These are phyloP conservation scores for Suillus cothurnatus DNA, from an alignment of 768 basidiomycete genomes.

Conservation along the genomic window DNA sequence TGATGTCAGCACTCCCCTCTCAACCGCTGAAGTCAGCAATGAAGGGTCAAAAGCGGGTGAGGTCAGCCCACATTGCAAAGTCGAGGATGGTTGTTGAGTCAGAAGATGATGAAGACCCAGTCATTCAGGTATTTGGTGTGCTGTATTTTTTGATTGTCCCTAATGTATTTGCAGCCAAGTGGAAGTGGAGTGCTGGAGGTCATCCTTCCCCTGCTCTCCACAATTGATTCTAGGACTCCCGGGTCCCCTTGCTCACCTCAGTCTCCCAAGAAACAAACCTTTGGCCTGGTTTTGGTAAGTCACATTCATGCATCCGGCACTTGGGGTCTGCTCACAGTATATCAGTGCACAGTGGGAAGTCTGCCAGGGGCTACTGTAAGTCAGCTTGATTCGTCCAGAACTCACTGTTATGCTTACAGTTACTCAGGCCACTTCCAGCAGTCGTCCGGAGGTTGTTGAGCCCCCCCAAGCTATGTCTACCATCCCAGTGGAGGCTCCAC, in stretches of 20 bases:
- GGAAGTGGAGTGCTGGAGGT: background rate
- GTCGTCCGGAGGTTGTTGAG: too few relatives aligned
- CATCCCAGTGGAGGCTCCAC: too few relatives aligned
- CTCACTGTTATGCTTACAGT: too few relatives aligned
- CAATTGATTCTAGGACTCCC: background rate
- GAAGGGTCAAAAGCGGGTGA: background rate
- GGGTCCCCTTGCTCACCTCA: rapidly evolving
- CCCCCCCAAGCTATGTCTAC: too few relatives aligned
- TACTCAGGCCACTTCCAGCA: too few relatives aligned
- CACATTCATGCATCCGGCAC: background rate
- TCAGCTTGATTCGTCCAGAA: too few relatives aligned
- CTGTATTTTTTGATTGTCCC: background rate
- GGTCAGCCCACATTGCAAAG: background rate
- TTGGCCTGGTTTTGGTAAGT: background rate
- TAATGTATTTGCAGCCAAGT: background rate
- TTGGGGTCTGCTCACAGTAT: too few relatives aligned
- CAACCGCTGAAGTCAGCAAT: background rate
- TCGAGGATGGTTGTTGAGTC: background rate
- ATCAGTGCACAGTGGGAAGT: too few relatives aligned
- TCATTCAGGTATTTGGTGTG: background rate
- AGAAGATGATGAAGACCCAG: background rate
- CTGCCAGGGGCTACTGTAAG: too few relatives aligned
- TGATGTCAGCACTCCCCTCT: background rate
- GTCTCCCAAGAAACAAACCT: background rate
- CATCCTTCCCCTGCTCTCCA: background rate